Percentiles rank a stretch among this genome's conserved stretches.
phyloP scores from a whole-genome alignment of 176 grass and related monocot species.

The Oryza longistaminata region DNA sequence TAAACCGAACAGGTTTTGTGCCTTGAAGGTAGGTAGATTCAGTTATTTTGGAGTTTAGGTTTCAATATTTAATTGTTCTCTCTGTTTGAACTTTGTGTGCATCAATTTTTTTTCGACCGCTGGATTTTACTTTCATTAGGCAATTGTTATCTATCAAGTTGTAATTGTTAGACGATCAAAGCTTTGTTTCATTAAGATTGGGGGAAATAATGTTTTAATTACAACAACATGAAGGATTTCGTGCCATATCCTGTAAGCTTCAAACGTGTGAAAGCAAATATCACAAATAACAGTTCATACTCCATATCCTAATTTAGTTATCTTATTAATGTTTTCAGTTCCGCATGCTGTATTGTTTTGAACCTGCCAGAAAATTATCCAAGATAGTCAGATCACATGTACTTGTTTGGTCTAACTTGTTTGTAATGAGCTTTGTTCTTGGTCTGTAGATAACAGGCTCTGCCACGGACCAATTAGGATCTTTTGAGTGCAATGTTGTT shows the following conservation, averaged over 20 bases:
- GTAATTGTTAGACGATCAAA: constrained; percentile 3
- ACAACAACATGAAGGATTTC: background rate
- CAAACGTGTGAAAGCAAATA: no score
- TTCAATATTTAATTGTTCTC: background rate
- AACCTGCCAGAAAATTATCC: background rate
- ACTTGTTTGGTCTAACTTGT: background rate
- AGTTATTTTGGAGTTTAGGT: constrained; percentile 6
- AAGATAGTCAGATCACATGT: background rate
- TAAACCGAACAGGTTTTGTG: constrained; percentile 83
- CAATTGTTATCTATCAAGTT: background rate
- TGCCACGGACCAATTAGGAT: background rate
- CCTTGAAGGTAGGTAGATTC: constrained; percentile 69
- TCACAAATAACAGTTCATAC: background rate
- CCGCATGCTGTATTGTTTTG: background rate
- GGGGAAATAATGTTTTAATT: no score
- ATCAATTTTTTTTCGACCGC: background rate
- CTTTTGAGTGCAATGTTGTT: background rate
- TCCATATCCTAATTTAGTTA: background rate
- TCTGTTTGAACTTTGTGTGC: constrained; percentile 13
- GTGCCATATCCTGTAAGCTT: no score
- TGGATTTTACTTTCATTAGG: constrained; percentile 4
- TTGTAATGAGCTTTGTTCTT: background rate
- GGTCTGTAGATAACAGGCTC: background rate
- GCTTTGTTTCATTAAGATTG: background rate
- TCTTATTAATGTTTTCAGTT: background rate